These are phyloP conservation scores for Podospora appendiculata DNA, from an alignment of 495 filamentous ascomycete species.

Conservation along the genomic window DNA sequence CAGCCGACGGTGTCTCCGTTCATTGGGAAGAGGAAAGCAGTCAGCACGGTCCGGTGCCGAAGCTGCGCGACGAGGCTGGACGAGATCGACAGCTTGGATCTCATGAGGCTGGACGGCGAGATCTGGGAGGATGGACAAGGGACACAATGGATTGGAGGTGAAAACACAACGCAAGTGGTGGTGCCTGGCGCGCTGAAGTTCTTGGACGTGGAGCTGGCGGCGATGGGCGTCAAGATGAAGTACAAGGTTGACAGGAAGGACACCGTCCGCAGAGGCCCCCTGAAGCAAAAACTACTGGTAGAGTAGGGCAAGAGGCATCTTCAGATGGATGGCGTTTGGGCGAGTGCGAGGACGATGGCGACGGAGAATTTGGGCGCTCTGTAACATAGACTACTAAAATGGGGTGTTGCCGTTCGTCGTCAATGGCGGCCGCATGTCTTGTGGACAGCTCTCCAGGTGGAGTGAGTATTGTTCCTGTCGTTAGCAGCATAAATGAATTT, in stretches of 20 bases:
- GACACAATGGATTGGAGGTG: constrained; percentile 72
- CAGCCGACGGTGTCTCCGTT: constrained; percentile 68
- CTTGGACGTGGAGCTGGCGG: constrained; percentile 87
- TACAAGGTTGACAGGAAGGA: constrained; percentile 66
- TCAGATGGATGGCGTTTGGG: no score
- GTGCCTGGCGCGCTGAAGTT: constrained; percentile 89
- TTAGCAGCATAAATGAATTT: no score
- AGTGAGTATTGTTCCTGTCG: no score
- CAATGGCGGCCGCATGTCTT: no score
- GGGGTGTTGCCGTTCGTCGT: no score
- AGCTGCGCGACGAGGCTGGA: constrained; percentile 64
- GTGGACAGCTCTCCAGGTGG: no score
- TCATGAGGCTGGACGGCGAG: constrained; percentile 56
- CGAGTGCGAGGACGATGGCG: no score
- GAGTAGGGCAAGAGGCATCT: background rate
- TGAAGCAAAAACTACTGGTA: constrained; percentile 13
- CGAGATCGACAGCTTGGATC: constrained; percentile 45
- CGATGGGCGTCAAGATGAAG: constrained; percentile 45
- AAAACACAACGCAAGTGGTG: constrained; percentile 81
- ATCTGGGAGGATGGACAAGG: constrained; percentile 91
- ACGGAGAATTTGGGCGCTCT: no score
- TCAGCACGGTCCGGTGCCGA: constrained; percentile 64
- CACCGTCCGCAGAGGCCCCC: constrained; percentile 33
- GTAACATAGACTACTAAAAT: no score
- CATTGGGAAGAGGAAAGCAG: constrained; percentile 49